Conservation (phyloP, 2,329 filamentous ascomycete species). For the Phaeoacremonium minimum region DNA sequence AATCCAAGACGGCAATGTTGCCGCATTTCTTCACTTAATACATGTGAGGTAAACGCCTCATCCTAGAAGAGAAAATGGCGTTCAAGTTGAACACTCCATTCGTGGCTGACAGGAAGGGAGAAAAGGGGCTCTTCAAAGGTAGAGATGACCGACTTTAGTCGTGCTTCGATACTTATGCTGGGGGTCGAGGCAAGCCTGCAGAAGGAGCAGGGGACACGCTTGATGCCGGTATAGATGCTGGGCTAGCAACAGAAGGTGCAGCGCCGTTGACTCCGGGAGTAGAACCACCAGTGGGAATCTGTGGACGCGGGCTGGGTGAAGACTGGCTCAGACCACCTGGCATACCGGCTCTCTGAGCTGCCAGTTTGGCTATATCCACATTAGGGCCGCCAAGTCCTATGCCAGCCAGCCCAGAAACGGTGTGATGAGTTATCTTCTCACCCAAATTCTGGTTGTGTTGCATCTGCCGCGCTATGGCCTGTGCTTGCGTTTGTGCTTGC, state of each 20-base stretch:
- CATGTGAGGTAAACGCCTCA: too few relatives aligned
- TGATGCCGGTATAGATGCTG: conserved; percentile 12
- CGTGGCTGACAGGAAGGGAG: too few relatives aligned
- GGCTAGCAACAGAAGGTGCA: conserved; percentile 10
- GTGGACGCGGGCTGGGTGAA: conserved; percentile 29
- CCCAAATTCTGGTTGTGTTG: conserved; percentile 25
- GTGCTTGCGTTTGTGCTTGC: too few relatives aligned
- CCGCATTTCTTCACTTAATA: too few relatives aligned
- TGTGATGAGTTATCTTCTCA: conserved; percentile 42
- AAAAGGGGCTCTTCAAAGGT: too few relatives aligned
- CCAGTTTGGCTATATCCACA: conserved; percentile 27
- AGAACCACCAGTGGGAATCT: conserved; percentile 5
- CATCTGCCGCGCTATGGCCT: too few relatives aligned
- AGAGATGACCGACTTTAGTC: too few relatives aligned
- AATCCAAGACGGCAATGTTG: too few relatives aligned
- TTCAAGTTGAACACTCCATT: too few relatives aligned
- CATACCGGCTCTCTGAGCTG: conserved; percentile 30
- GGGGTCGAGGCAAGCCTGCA: conserved; percentile 1
- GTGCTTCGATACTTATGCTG: too few relatives aligned
- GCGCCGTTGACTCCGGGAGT: conserved; percentile 12
- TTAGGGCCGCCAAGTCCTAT: conserved; percentile 27
- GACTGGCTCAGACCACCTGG: conserved; percentile 26
- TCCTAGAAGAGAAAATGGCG: too few relatives aligned
- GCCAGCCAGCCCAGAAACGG: conserved; percentile 30
- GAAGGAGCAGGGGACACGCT: conserved; percentile 12